These are phyloP conservation scores for Apophysomyces ossiformis DNA, from an alignment of 371 early-diverging fungal genomes.

Conservation along the genomic window DNA sequence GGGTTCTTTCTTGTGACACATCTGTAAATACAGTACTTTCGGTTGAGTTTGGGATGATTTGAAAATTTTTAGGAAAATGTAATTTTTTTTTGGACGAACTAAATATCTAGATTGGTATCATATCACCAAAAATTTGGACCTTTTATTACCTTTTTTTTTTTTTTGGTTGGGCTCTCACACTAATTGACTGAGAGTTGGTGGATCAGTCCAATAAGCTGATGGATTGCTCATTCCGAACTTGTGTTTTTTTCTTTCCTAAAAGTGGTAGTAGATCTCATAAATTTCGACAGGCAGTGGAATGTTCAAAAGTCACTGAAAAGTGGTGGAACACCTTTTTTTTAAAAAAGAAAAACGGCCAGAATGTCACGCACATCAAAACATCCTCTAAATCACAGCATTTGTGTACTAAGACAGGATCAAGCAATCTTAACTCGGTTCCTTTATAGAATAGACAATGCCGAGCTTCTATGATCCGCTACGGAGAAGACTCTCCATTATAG, in stretches of 20 bases:
- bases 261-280: not conserved
- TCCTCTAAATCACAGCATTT: conserved; percentile 3
- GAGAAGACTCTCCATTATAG: too few species aligned
- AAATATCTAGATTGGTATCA: too few species aligned
- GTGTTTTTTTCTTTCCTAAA: conserved; percentile 1
- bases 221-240: conserved; percentile 1
- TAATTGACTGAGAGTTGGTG: not conserved
- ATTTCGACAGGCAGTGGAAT: too few species aligned
- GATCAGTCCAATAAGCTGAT: not conserved
- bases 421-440: not conserved
- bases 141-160: too few species aligned
- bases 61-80: too few species aligned
- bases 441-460: not conserved
- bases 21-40: not conserved
- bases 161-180: not conserved
- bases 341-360: not conserved
- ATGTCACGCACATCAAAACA: conserved; percentile 4
- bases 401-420: not conserved
- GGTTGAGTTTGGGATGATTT: too few species aligned
- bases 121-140: too few species aligned
- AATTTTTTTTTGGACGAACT: too few species aligned
- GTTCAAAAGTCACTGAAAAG: too few species aligned
- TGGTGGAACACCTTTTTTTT: conserved; percentile 1
- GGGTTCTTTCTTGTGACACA: conserved; percentile 1
- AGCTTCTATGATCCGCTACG: too few species aligned